Base-by-base conservation (phyloP, 2,329 filamentous ascomycete species). In the Leptographium flavum region DNA sequence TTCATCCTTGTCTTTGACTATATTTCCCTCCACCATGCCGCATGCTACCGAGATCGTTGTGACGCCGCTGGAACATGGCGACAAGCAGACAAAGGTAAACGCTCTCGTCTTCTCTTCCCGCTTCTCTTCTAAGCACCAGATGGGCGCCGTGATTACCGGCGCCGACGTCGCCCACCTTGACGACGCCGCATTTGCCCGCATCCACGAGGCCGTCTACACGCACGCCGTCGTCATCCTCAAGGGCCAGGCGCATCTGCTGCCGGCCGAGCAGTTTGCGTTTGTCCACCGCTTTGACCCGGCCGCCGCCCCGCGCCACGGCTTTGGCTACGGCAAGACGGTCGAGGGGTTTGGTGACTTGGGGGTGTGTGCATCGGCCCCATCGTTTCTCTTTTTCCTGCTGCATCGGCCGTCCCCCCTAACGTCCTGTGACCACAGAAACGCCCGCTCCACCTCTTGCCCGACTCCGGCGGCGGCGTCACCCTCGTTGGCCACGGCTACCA, bases 401-500 rank as follows among this genome's bases (percentile, higher is more conserved):
- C 11, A 23, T 13, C 25, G 1, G 15, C 19, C 27, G 10, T 39
- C 8, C 25, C 4, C 37, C 13, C 13, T 27, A 21, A 39, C 21
- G 3, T 3, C n/a, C 4, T 39, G 7, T 21, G 22, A 30, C 38
- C 13, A 7, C 19, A 42, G 39, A 42, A 42, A 33, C 11, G 9
- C 5, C 27, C 27, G 2, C 33, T 31, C 31, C 49, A 53, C 39
- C 54, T 55, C 6, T 56, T 63, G 23, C 60, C 60, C 6, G 55
- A 55, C 15, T 60, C 57, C 19, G 60, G 59, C 33, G 38, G 38
- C n/a, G 59, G 61, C 43, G 56, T 64, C 5, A 55, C 57, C 5
- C 49, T 63, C 10, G 59, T 63, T 17, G 62, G 61, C 13, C 61
- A 63, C 48, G 60, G 60, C 1, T 57, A 56, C 45, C 62, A 63